Evolutionary conservation across 768 basidiomycete species (phyloP).

Genomic region (Naganishia vaughanmartiniae): DNA sequence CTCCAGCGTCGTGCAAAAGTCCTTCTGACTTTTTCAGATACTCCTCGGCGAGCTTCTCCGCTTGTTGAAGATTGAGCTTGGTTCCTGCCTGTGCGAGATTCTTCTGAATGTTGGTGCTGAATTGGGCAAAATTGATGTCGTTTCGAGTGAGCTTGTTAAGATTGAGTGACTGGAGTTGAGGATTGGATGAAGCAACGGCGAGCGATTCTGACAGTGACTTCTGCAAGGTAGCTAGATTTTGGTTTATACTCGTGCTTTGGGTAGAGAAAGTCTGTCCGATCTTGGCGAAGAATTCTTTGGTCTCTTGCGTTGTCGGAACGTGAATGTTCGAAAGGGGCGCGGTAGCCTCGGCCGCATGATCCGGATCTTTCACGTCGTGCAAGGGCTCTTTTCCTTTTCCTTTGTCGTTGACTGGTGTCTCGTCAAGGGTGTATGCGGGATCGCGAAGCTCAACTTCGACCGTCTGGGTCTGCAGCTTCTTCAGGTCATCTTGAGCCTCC

Average conservation of each 20-base stretch:
- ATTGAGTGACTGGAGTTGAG: constrained; percentile 56
- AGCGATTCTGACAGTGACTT: constrained; percentile 35
- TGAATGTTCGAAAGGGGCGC: constrained; percentile 3
- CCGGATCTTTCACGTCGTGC: background rate
- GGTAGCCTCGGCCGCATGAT: background rate
- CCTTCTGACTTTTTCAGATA: constrained; percentile 65
- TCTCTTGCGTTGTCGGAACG: constrained; percentile 26
- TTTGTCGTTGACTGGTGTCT: constrained; percentile 30
- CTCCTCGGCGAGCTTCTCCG: constrained; percentile 66
- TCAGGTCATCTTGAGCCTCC: constrained; percentile 49
- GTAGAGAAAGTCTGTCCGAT: constrained; percentile 40
- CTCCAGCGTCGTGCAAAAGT: constrained; percentile 56
- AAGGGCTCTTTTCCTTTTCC: constrained; percentile 45
- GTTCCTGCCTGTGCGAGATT: constrained; percentile 54
- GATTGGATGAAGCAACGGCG: constrained; percentile 32
- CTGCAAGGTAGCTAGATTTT: constrained; percentile 39
- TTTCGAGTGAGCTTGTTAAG: constrained; percentile 62
- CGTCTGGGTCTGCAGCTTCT: constrained; percentile 43
- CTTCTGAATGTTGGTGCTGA: constrained; percentile 73
- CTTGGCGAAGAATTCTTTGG: constrained; percentile 29
- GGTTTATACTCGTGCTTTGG: constrained; percentile 39
- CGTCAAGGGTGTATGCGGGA: constrained; percentile 25
- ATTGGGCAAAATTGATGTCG: constrained; percentile 56
- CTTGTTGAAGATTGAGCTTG: constrained; percentile 57
- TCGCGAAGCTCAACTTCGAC: constrained; percentile 45